A percentile compares a stretch with the other conserved stretches of the same genome.
These are phyloP conservation scores for Cadophora sp. DNA, from an alignment of 2,329 filamentous ascomycete species.

Conservation along the genomic window DNA sequence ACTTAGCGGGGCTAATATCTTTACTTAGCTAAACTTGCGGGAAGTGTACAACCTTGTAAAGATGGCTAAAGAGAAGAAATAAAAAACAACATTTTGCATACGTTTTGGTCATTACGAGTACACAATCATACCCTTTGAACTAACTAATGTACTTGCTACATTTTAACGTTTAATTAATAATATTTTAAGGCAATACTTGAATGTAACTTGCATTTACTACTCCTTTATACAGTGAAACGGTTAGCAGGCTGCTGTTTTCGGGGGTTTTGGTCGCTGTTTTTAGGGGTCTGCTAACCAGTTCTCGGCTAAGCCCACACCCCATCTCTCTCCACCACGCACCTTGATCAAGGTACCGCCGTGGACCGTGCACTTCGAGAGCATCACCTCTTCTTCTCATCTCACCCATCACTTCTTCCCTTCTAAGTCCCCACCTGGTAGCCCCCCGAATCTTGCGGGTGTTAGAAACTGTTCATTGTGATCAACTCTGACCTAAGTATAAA, in stretches of 20 bases:
- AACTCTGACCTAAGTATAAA: slow-evolving; percentile 10
- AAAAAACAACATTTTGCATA: too few relatives aligned
- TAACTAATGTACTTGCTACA: too few relatives aligned
- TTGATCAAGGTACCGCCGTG: neutral
- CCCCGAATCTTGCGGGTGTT: slow-evolving; percentile 1
- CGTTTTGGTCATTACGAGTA: too few relatives aligned
- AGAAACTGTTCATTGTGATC: slow-evolving; percentile 6
- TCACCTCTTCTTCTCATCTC: neutral
- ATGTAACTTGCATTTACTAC: too few relatives aligned
- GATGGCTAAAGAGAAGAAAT: too few relatives aligned
- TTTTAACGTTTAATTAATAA: too few relatives aligned
- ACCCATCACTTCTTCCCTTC: neutral
- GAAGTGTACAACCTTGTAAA: too few relatives aligned
- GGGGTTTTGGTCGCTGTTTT: slow-evolving; percentile 13
- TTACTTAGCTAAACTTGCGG: too few relatives aligned
- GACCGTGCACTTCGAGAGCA: slow-evolving; percentile 4
- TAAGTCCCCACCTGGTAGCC: neutral
- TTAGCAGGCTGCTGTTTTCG: slow-evolving; percentile 13
- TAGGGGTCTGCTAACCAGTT: slow-evolving; percentile 6
- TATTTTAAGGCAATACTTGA: neutral
- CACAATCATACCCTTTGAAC: too few relatives aligned
- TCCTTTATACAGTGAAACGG: slow-evolving; percentile 6
- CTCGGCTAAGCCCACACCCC: slow-evolving; percentile 1
- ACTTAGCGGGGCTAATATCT: too few relatives aligned
- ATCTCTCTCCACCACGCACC: slow-evolving; percentile 4